Conservation (phyloP, 2,329 filamentous ascomycete species). For the Sarocladiaceae sp. region DNA sequence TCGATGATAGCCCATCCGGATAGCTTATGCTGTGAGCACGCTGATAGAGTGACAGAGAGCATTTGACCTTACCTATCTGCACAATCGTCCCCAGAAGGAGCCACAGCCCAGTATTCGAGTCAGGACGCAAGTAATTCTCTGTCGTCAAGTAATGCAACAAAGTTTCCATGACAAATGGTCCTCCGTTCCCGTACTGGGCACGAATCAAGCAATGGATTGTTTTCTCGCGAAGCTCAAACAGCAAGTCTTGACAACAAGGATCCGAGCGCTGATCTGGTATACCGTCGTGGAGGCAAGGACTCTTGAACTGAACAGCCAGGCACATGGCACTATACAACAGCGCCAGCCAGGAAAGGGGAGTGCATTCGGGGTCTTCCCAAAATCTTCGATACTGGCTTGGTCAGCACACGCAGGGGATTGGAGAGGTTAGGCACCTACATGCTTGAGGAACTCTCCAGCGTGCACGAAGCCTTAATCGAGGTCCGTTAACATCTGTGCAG, state of each 20-base stretch:
- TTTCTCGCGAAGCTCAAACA: constrained; percentile 18
- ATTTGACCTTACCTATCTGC: constrained; percentile 12
- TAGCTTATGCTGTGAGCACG: constrained; percentile 12
- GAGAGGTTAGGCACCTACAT: neutral
- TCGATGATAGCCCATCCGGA: constrained; percentile 39
- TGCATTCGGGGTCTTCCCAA: neutral
- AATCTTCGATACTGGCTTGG: neutral
- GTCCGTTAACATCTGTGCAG: neutral
- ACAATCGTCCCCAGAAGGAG: constrained; percentile 28
- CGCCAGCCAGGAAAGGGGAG: neutral
- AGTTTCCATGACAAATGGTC: constrained; percentile 35
- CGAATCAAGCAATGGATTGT: constrained; percentile 31
- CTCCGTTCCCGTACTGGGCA: constrained; percentile 37
- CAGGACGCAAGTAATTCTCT: constrained; percentile 24
- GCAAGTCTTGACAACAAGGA: neutral
- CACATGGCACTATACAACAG: neutral
- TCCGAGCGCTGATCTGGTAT: neutral
- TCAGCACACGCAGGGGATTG: neutral
- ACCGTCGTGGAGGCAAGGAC: neutral
- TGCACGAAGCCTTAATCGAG: neutral
- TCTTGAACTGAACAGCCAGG: neutral
- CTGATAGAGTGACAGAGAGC: neutral
- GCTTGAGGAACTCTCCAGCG: neutral
- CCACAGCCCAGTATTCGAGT: constrained; percentile 29
- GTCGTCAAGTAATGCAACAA: constrained; percentile 28